phyloP scores from a whole-genome alignment of 1,139 yeast genomes.

The Zygotorulaspora mrakii region DNA sequence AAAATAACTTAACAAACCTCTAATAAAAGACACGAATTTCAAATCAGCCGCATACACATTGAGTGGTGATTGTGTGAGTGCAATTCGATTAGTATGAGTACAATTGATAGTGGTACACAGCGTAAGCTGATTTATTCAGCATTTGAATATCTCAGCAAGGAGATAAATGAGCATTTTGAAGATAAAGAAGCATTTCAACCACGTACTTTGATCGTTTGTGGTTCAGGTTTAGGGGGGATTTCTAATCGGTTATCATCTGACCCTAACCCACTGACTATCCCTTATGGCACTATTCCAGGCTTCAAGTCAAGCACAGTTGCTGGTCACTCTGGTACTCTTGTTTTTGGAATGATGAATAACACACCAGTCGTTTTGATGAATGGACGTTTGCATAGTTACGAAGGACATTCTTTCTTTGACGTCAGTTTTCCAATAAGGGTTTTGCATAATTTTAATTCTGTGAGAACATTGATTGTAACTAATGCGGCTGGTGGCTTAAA shows the following conservation, averaged over 20 bases:
- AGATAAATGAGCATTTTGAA: conserved; percentile 18
- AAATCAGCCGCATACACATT: no score
- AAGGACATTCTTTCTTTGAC: conserved; percentile 76
- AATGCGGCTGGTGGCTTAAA: conserved; percentile 95
- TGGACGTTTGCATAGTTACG: conserved; percentile 88
- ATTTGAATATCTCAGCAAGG: conserved; percentile 15
- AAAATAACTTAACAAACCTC: no score
- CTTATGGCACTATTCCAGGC: conserved; percentile 73
- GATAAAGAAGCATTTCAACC: conserved; percentile 39
- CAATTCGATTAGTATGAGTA: no score
- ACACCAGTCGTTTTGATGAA: conserved; percentile 91
- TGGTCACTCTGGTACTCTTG: conserved; percentile 83
- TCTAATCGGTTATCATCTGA: conserved; percentile 46
- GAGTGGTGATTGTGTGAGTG: no score
- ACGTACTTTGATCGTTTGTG: conserved; percentile 77
- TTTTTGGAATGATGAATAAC: conserved; percentile 69
- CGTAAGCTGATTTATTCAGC: conserved; percentile 21
- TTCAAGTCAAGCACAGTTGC: conserved; percentile 78
- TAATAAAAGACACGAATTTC: no score
- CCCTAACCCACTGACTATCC: conserved; percentile 47
- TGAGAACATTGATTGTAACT: conserved; percentile 65
- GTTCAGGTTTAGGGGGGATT: conserved; percentile 91
- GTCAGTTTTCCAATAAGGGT: conserved; percentile 86
- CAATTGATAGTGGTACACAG: conserved; percentile 14
- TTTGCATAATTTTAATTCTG: conserved; percentile 55